Conservation (phyloP, 2,329 filamentous ascomycete species). For the Cladophialophora chaetospira region DNA sequence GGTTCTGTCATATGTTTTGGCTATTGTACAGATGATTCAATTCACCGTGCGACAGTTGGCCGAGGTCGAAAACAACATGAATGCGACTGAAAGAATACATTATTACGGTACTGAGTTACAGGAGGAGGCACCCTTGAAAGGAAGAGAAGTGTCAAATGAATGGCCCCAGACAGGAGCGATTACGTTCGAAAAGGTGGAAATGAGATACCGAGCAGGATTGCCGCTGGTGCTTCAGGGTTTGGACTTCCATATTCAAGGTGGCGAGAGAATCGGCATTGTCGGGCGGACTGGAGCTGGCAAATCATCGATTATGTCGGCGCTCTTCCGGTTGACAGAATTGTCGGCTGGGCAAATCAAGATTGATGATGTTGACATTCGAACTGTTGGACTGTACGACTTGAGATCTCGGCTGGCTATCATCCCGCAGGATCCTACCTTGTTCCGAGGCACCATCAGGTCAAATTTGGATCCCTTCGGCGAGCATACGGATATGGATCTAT, state of each 20-base stretch:
- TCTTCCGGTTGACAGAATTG: constrained; percentile 48
- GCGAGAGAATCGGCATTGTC: constrained; percentile 52
- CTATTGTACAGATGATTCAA: constrained; percentile 93
- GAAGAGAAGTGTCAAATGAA: constrained; percentile 65
- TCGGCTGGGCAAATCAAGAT: constrained; percentile 45
- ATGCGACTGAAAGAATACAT: constrained; percentile 85
- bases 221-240: constrained; percentile 73
- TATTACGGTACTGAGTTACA: constrained; percentile 87
- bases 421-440: constrained; percentile 50
- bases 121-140: constrained; percentile 83
- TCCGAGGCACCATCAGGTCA: constrained; percentile 47
- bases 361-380: constrained; percentile 47
- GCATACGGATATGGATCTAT: constrained; percentile 50
- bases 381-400: constrained; percentile 45
- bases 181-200: constrained; percentile 71
- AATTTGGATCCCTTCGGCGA: constrained; percentile 51
- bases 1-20: constrained; percentile 88
- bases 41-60: constrained; percentile 92
- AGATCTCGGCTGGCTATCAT: constrained; percentile 49
- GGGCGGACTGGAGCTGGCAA: constrained; percentile 50
- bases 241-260: constrained; percentile 48
- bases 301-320: constrained; percentile 49
- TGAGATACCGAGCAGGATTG: constrained; percentile 73
- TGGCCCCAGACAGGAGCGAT: constrained; percentile 92
- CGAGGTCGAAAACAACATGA: constrained; percentile 98